Conservation (phyloP, 441 rosid species). For the Pelargonium cotyledonis region DNA sequence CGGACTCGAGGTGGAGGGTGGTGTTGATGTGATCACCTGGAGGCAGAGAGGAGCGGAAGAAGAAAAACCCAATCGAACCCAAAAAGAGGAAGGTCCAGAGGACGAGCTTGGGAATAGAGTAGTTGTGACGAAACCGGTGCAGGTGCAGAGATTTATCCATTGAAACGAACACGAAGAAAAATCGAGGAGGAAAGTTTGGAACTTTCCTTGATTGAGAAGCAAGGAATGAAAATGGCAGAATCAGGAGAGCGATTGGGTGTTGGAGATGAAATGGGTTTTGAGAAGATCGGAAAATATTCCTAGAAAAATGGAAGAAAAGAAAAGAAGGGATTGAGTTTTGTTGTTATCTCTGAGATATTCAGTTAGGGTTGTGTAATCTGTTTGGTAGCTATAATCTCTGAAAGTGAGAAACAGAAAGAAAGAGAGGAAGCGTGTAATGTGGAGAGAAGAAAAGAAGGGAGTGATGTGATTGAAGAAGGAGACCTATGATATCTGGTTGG, state of each 20-base stretch:
- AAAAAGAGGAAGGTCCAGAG: constrained; percentile 74
- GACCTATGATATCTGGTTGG: not conserved
- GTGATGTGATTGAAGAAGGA: not conserved
- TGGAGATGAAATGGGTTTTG: no score
- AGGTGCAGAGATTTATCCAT: constrained; percentile 74
- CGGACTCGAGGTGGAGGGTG: constrained; percentile 66
- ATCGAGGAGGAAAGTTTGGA: not conserved
- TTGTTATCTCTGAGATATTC: no score
- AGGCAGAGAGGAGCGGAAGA: constrained; percentile 54
- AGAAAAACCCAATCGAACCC: constrained; percentile 62
- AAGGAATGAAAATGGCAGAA: not conserved
- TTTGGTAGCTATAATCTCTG: not conserved
- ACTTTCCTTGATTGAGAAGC: not conserved
- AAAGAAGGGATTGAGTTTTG: no score
- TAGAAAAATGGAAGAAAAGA: no score
- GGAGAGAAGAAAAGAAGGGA: not conserved
- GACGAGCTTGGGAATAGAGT: constrained; percentile 58
- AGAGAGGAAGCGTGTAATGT: not conserved
- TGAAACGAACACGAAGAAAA: constrained; percentile 9
- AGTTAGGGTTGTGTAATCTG: not conserved
- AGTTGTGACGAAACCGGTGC: constrained; percentile 57
- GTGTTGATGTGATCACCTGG: constrained; percentile 36
- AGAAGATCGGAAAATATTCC: no score
- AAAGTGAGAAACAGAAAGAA: not conserved
- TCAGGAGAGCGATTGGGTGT: not conserved